Conservation (phyloP, 2,329 filamentous ascomycete species). For the Albifimbria verrucaria region DNA sequence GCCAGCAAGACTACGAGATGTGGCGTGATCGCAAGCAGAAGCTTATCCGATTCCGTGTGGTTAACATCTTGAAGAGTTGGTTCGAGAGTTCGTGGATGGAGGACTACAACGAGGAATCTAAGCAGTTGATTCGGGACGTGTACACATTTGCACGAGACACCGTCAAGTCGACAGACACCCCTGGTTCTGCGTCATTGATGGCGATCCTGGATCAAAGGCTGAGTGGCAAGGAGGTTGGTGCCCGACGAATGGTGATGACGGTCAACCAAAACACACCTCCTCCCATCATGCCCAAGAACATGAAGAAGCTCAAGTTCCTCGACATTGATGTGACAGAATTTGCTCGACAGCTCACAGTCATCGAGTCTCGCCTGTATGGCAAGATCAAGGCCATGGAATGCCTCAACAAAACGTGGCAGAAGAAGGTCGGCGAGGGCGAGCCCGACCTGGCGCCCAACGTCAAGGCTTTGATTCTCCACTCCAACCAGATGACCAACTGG, state of each 20-base stretch:
- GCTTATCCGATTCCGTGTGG: conserved; percentile 89
- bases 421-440: conserved; percentile 80
- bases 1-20: conserved; percentile 70
- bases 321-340: conserved; percentile 97
- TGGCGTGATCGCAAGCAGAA: conserved; percentile 97
- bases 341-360: conserved; percentile 94
- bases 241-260: conserved; percentile 83
- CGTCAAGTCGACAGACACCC: conserved; percentile 89
- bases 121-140: conserved; percentile 80
- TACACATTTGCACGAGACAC: conserved; percentile 89
- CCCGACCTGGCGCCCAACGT: conserved; percentile 89
- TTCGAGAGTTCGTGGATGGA: conserved; percentile 99
- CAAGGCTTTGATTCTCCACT: conserved; percentile 93
- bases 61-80: conserved; percentile 98
- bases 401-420: conserved; percentile 98
- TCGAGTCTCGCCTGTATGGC: conserved; percentile 89
- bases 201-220: conserved; percentile 84
- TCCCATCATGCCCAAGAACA: conserved; percentile 95
- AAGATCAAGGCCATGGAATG: conserved; percentile 97
- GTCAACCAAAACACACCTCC: conserved; percentile 77
- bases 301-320: conserved; percentile 98
- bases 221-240: conserved; percentile 80
- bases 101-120: conserved; percentile 77
- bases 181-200: conserved; percentile 80
- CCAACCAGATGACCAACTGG: conserved; percentile 99